A percentile compares a stretch with the other conserved stretches of the same genome.
phyloP scores from a whole-genome alignment of 805 yeast genomes.

The Wickerhamomyces bisporus region DNA sequence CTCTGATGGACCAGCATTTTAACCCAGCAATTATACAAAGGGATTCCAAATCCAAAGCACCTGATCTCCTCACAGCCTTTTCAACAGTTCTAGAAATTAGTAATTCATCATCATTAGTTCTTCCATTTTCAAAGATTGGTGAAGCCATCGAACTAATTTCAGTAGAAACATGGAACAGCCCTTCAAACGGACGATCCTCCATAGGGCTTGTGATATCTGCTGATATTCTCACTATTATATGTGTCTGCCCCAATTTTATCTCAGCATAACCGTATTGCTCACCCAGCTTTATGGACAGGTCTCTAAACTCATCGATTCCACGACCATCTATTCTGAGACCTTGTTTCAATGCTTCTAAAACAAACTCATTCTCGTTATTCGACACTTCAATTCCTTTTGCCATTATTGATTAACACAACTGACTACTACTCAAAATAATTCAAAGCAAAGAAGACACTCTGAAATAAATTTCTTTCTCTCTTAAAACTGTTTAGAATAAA shows the following conservation, averaged over 20 bases:
- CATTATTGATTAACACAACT: conserved; percentile 32
- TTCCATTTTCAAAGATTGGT: conserved; percentile 69
- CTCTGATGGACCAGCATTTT: conserved; percentile 87
- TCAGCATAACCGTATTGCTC: conserved; percentile 78
- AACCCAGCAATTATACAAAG: conserved; percentile 87
- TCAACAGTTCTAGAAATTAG: conserved; percentile 79
- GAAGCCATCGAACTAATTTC: conserved; percentile 91
- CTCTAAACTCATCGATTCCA: conserved; percentile 54
- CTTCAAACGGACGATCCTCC: conserved; percentile 93
- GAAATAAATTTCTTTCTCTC: no score
- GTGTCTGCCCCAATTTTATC: conserved; percentile 70
- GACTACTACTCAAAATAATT: background rate
- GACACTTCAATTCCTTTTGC: conserved; percentile 59
- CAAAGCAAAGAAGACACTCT: background rate
- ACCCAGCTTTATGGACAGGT: conserved; percentile 59
- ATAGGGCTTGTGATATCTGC: conserved; percentile 75
- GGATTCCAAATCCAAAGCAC: conserved; percentile 86
- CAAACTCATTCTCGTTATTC: conserved; percentile 55
- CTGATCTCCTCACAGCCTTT: conserved; percentile 85
- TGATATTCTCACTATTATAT: conserved; percentile 65
- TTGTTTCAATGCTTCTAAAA: conserved; percentile 56
- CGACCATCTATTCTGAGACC: conserved; percentile 70
- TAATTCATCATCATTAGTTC: conserved; percentile 74
- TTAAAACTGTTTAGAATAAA: no score
- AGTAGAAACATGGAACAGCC: conserved; percentile 74